Evolutionary conservation across 108 stramenopile genomes (phyloP), one percentile per base, ranked within the genome.

Genomic region (Nitzschia sp.): DNA sequence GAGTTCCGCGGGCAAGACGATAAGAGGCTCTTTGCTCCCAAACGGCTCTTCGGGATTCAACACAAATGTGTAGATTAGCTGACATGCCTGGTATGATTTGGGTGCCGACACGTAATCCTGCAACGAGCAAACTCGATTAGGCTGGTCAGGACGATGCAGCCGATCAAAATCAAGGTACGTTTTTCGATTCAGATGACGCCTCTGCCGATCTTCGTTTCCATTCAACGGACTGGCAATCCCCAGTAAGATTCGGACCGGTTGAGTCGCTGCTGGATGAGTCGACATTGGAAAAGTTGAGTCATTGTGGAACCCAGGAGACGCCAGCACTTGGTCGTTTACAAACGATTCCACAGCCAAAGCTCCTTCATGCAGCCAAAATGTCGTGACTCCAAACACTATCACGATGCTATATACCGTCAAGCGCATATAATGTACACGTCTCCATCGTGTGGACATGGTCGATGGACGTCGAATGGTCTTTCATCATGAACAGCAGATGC

Each of bases 111-210:
- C 34, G 46, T 59, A 59, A 27, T 70, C 27, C 47, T 19, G 24
- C 1, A 59, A 33, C 15, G 56, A 45, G 31, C 58, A 59, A 1
- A 58, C 26, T 46, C 47, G 69, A 48, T 70, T 70, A 58, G 55
- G 57, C 47, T 32, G 26, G 2, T 46, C 27, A 13, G 58, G 57
- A 47, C 19, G 58, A 70, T 59, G 58, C 6, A 46, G 25, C 25
- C 47, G 49, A 53, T 65, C 67, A 57, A 68, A 68, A 25, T 57
- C 45, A 1, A 68, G 24, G 23, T 68, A 68, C 26, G 67, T 68
- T 2, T 68, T 27, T 25, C 67, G 67, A 38, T 56, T 47, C 19
- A 68, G 15, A 27, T 68, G 67, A 9, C 67, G 32, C 36, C 67
- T 31, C 33, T 68, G 54, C 25, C 56, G 56, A 56, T 68, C 67